phyloP scores from a whole-genome alignment of 225 moss, liverwort and hornwort species.

The Neckera pumila region DNA sequence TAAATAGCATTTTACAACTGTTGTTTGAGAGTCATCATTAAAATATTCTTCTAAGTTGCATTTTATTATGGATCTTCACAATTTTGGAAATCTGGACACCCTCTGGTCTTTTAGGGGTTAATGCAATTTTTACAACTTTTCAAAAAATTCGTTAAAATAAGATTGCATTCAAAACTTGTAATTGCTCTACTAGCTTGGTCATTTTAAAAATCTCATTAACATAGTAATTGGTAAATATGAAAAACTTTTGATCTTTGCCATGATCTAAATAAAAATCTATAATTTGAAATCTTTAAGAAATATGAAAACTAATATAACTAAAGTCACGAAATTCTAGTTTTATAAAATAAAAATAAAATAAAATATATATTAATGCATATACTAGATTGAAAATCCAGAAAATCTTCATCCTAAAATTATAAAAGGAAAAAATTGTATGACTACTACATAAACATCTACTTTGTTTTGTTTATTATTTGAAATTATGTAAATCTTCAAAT shows the following conservation, averaged over 20 bases:
- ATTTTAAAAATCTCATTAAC: neutral
- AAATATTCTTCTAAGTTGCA: no score
- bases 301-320: neutral
- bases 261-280: neutral
- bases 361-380: rapidly evolving
- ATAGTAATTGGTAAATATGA: neutral
- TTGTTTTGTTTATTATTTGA: neutral
- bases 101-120: no score
- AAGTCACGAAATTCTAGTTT: neutral
- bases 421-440: no score
- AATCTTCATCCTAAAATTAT: neutral
- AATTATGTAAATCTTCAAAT: neutral
- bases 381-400: neutral
- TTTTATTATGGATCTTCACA: no score
- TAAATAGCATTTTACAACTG: no score
- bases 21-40: no score
- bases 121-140: no score
- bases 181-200: neutral
- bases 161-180: neutral
- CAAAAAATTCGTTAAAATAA: neutral
- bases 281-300: neutral
- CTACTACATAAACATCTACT: neutral
- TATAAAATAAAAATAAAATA: neutral
- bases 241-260: neutral
- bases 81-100: no score